Evolutionary conservation across 805 yeast species (phyloP), one percentile per base, ranked within the genome.

Genomic region (Ogataea ganodermae): DNA sequence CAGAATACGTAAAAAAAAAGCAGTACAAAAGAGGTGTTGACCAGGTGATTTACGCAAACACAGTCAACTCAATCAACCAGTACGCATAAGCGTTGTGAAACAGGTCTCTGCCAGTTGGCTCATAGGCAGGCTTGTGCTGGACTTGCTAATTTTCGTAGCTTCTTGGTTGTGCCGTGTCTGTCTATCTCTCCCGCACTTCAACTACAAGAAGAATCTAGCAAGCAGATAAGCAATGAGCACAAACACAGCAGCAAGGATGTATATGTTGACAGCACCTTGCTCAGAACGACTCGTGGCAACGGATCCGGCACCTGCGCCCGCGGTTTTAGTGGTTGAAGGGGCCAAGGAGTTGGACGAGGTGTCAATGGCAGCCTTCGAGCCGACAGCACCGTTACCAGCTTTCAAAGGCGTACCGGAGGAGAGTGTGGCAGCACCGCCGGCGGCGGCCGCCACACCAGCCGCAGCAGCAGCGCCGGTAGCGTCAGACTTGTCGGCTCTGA

Each of bases 211-310:
- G 23, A 51, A 51, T 49, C 58, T 57, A 20, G 53, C 47, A 35
- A 54, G 38, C 35, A 60, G 26, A 46, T 51, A 53, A 30, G 59
- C 62, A 46, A 57, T 31, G 21, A 60, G 27, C 21, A 58, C 48
- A 16, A 57, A 37, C 42, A 58, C 28, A 21, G 56, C 45, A 22
- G 59, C 60, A 22, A 50, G 24, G 27, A 57, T 42, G 42, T 57
- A 56, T 16, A 55, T 39, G 43, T 50, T 48, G 37, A 33, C 45
- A 9, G 56, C 35, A 12, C 45, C 30, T 10, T 44, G 30, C 7
- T 32, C 48, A 8, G 48, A 26, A 23, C 42, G 35, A 3, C 38
- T 23, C 31, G 52, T 13, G 23, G 46, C 24, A 2, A 46, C 16
- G 5, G 50, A 23, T 3, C 43, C 28, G 8, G 47, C 16, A 33